phyloP scores from a whole-genome alignment of 2,329 filamentous ascomycete genomes.

The Colletotrichum endophyticum region DNA sequence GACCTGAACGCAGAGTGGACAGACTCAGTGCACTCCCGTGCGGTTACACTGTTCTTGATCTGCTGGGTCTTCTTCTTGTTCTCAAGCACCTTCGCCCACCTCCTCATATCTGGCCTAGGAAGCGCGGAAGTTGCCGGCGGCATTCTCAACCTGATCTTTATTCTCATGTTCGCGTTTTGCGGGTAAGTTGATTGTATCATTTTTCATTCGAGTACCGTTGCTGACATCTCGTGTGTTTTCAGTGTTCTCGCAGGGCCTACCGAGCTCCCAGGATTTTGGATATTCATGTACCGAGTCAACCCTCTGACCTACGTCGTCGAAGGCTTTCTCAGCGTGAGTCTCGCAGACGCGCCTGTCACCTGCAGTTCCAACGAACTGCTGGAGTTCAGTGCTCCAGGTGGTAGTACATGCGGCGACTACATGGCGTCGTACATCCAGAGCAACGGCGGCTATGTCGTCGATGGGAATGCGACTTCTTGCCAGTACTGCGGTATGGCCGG shows the following conservation, averaged over 20 bases:
- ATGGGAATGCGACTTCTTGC: slow-evolving; percentile 48
- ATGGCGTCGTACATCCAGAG: slow-evolving; percentile 45
- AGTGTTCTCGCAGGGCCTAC: slow-evolving; percentile 64
- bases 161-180: slow-evolving; percentile 64
- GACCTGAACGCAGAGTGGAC: slow-evolving; percentile 62
- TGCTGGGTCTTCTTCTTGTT: slow-evolving; percentile 69
- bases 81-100: slow-evolving; percentile 68
- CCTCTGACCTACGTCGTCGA: slow-evolving; percentile 73
- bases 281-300: slow-evolving; percentile 72
- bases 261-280: slow-evolving; percentile 71
- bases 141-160: slow-evolving; percentile 38
- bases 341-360: slow-evolving; percentile 24
- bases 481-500: slow-evolving; percentile 43
- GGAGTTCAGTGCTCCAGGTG: slow-evolving; percentile 53
- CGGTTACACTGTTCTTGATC: slow-evolving; percentile 67
- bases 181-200: slow-evolving; percentile 8
- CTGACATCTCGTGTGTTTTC: slow-evolving; percentile 8
- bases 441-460: slow-evolving; percentile 53
- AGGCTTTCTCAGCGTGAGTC: slow-evolving; percentile 53
- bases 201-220: too few species aligned
- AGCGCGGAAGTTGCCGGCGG: slow-evolving; percentile 64
- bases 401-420: slow-evolving; percentile 53
- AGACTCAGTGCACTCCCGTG: slow-evolving; percentile 49
- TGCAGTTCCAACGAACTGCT: slow-evolving; percentile 49
- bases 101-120: slow-evolving; percentile 68